Conservation (phyloP, 257 asterid genomes). For the Solanum clarkiae region DNA sequence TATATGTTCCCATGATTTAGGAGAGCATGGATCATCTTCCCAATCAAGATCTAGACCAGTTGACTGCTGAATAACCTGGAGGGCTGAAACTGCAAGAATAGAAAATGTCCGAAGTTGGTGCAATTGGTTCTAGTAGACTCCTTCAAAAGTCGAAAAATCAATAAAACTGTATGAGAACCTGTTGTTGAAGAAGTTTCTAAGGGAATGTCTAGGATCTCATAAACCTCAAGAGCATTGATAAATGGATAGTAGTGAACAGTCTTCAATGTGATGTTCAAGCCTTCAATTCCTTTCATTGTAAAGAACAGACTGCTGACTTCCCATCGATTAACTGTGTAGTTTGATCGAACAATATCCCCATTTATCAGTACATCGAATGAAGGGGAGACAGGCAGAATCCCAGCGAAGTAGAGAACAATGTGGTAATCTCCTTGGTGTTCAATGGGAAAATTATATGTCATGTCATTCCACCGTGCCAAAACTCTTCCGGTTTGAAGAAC, state of each 20-base stretch:
- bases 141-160: not conserved
- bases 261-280: conserved; percentile 66
- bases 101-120: not conserved
- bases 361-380: conserved; percentile 62
- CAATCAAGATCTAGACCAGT: conserved; percentile 69
- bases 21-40: conserved; percentile 92
- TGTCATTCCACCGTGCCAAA: conserved; percentile 60
- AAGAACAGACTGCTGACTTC: conserved; percentile 39
- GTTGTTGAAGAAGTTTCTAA: conserved; percentile 76
- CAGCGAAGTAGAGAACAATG: conserved; percentile 84
- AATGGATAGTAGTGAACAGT: conserved; percentile 56
- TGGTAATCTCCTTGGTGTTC: conserved; percentile 65
- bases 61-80: conserved; percentile 71
- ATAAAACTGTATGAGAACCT: conserved; percentile 25
- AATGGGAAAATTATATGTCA: conserved; percentile 55
- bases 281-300: conserved; percentile 40
- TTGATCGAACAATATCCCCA: conserved; percentile 37
- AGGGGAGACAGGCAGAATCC: conserved; percentile 73
- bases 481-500: conserved; percentile 83
- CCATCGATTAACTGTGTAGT: conserved; percentile 56
- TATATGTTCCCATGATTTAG: conserved; percentile 72
- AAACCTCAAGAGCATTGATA: conserved; percentile 80
- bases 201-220: conserved; percentile 65
- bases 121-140: not conserved
- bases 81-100: conserved; percentile 65